Percentiles rank a stretch among this genome's conserved stretches.
These are phyloP conservation scores for Eremomyces bilateralis DNA, from an alignment of 495 filamentous ascomycete genomes.

Conservation along the genomic window DNA sequence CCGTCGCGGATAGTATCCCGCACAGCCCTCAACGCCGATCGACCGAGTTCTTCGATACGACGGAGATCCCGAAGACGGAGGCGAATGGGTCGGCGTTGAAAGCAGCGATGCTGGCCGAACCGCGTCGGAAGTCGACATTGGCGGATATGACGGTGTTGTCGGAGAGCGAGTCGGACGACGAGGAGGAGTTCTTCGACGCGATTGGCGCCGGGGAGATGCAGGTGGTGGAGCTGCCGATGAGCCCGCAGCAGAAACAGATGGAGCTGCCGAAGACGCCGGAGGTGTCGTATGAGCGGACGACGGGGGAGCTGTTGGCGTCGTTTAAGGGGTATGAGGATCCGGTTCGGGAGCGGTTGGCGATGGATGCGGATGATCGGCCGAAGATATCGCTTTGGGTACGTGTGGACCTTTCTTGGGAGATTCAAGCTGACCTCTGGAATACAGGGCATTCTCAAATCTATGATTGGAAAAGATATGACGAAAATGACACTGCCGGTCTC, in stretches of 20 bases:
- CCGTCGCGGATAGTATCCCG: conserved; percentile 21
- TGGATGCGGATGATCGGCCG: conserved; percentile 81
- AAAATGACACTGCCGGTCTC: conserved; percentile 98
- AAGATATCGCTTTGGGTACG: conserved; percentile 92
- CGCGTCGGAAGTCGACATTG: conserved; percentile 34
- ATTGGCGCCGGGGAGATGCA: conserved; percentile 83
- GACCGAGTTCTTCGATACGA: conserved; percentile 4
- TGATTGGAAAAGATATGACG: conserved; percentile 99
- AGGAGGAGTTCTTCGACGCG: conserved; percentile 95
- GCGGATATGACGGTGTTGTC: conserved; percentile 42
- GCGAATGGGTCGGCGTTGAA: too few species aligned
- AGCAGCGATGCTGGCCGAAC: conserved; percentile 7
- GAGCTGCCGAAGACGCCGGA: conserved; percentile 13
- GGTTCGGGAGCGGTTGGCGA: conserved; percentile 50
- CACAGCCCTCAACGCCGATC: conserved; percentile 10
- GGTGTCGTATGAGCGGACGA: conserved; percentile 27
- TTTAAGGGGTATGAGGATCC: conserved; percentile 86
- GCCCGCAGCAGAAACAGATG: conserved; percentile 14
- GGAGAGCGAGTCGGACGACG: conserved; percentile 44
- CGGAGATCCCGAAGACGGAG: conserved; percentile 2
- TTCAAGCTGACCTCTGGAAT: conserved; percentile 13
- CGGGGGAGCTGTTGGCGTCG: conserved; percentile 27
- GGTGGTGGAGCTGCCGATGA: conserved; percentile 28
- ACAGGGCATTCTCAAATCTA: conserved; percentile 93
- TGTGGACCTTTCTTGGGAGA: conserved; percentile 1